A percentile compares a stretch with the other conserved stretches of the same genome.
Evolutionary conservation across 768 basidiomycete species (phyloP).

Genomic region (Candolleomyces eurysporus): DNA sequence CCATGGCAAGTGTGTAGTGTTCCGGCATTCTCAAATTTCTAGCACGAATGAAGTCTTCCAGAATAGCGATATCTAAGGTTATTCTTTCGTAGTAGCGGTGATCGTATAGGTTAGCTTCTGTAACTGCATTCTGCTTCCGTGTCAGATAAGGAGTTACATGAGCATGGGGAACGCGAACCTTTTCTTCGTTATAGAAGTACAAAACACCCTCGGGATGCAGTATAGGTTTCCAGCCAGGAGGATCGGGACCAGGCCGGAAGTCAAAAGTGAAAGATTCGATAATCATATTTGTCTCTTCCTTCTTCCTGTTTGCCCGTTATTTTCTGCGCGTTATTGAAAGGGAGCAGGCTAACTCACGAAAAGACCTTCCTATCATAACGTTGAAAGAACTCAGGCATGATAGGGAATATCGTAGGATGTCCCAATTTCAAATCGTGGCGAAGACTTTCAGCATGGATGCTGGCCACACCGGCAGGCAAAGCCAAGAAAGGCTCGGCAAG

Average conservation of each 20-base stretch:
- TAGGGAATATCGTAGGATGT: slow-evolving; percentile 6
- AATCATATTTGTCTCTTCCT: neutral
- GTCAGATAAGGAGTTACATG: neutral
- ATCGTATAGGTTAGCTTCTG: slow-evolving; percentile 40
- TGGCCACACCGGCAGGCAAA: too few relatives aligned
- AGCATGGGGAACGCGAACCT: slow-evolving; percentile 30
- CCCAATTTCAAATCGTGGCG: neutral
- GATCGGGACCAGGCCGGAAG: neutral
- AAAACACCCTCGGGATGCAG: slow-evolving; percentile 61
- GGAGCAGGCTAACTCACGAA: neutral
- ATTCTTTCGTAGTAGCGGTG: too few relatives aligned
- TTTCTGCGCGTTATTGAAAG: neutral
- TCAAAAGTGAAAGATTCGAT: slow-evolving; percentile 7
- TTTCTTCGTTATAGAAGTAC: slow-evolving; percentile 50
- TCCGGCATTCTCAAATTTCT: too few relatives aligned
- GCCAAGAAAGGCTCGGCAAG: too few relatives aligned
- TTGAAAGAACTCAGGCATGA: neutral
- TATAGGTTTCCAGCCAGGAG: neutral
- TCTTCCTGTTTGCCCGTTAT: neutral
- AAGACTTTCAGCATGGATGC: too few relatives aligned
- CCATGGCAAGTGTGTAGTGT: slow-evolving; percentile 26
- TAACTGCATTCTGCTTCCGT: slow-evolving; percentile 44
- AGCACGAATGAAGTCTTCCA: too few relatives aligned
- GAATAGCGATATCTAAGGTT: too few relatives aligned
- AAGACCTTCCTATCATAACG: neutral